These are phyloP conservation scores for Caloboletus firmus DNA, from an alignment of 1,284 basidiomycete genomes.

Conservation along the genomic window DNA sequence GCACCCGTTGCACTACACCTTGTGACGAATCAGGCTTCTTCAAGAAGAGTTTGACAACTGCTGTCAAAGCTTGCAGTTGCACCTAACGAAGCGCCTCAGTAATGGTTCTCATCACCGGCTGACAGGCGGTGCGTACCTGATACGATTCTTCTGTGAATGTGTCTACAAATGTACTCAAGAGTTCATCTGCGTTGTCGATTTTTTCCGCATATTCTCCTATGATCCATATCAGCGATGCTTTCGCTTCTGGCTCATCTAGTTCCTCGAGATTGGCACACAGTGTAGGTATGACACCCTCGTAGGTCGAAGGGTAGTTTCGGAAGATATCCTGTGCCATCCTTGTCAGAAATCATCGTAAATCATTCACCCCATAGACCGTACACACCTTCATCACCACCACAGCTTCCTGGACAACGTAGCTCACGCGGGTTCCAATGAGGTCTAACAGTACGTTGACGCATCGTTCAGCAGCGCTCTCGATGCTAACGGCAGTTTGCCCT, in stretches of 20 bases:
- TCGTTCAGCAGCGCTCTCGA: constrained; percentile 88
- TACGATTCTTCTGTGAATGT: constrained; percentile 93
- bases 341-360: not conserved
- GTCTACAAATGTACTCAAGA: constrained; percentile 88
- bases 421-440: constrained; percentile 89
- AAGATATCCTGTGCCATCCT: constrained; percentile 79
- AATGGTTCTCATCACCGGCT: not conserved
- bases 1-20: constrained; percentile 83
- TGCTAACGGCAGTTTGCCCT: constrained; percentile 95
- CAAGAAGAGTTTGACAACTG: constrained; percentile 95
- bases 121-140: constrained; percentile 48
- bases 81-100: constrained; percentile 50
- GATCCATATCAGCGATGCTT: constrained; percentile 98
- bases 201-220: constrained; percentile 97
- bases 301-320: constrained; percentile 95
- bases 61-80: constrained; percentile 93
- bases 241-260: constrained; percentile 97
- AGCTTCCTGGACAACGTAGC: constrained; percentile 97
- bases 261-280: constrained; percentile 95
- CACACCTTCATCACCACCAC: constrained; percentile 96
- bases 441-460: constrained; percentile 94
- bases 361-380: not conserved
- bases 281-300: constrained; percentile 95
- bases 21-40: constrained; percentile 92
- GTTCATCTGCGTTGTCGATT: constrained; percentile 94